Evolutionary conservation across 2,329 filamentous ascomycete species (phyloP).

Genomic region (Capronia coronata): DNA sequence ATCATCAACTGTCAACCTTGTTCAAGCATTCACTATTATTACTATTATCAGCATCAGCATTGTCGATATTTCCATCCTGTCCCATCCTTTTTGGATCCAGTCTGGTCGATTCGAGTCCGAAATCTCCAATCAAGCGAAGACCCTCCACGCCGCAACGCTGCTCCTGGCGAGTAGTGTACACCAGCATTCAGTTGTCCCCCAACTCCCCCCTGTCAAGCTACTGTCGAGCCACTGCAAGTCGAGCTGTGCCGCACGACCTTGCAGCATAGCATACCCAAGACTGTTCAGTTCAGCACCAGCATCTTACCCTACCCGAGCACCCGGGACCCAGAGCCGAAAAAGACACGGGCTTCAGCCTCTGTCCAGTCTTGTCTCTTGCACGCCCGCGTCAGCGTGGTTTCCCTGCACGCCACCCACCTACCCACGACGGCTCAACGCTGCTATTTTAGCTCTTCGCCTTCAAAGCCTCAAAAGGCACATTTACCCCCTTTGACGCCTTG

Average conservation of each 20-base stretch:
- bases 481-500: constrained; percentile 4
- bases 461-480: too few relatives aligned
- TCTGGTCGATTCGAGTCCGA: constrained; percentile 1
- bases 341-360: background rate
- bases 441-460: too few relatives aligned
- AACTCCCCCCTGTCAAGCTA: background rate
- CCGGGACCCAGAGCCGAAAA: background rate
- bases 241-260: constrained; percentile 1
- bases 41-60: too few relatives aligned
- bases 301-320: background rate
- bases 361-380: too few relatives aligned
- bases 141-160: constrained; percentile 2
- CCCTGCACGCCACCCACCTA: background rate
- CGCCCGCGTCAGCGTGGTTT: background rate
- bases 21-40: constrained; percentile 9
- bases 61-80: constrained; percentile 8
- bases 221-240: constrained; percentile 1
- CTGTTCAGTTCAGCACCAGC: too few relatives aligned
- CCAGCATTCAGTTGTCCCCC: background rate
- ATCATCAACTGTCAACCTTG: too few relatives aligned
- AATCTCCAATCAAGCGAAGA: constrained; percentile 9
- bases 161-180: constrained; percentile 17
- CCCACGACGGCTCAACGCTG: too few relatives aligned
- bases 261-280: background rate
- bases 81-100: background rate